A percentile compares a stretch with the other conserved stretches of the same genome.
These are phyloP conservation scores for Linum trigynum DNA, from an alignment of 345 rosid species.

Conservation along the genomic window DNA sequence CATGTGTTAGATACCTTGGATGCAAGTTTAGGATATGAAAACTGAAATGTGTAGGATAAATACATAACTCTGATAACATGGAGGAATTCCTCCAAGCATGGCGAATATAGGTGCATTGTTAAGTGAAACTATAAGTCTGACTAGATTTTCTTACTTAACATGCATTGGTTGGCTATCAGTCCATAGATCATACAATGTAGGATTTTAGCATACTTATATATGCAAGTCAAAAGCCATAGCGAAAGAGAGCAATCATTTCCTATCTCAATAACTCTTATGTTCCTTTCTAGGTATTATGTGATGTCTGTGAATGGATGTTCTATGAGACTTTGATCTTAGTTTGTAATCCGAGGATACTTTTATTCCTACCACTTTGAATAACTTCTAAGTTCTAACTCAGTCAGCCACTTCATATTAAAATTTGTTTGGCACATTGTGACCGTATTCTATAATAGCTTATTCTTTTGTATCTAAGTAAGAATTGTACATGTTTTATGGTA, in stretches of 20 bases:
- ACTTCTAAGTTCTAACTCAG: background rate
- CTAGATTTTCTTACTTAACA: background rate
- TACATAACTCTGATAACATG: background rate
- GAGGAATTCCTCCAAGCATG: background rate
- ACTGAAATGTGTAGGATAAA: background rate
- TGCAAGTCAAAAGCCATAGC: background rate
- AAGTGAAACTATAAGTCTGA: background rate
- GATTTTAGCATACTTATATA: too few relatives aligned
- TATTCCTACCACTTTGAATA: background rate
- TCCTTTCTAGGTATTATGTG: too few relatives aligned
- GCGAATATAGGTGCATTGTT: background rate
- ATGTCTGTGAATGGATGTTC: too few relatives aligned
- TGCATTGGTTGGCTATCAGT: background rate
- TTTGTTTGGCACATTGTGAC: background rate
- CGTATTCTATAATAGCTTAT: background rate
- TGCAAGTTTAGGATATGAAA: background rate
- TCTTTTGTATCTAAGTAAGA: background rate
- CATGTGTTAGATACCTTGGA: background rate
- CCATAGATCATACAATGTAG: too few relatives aligned
- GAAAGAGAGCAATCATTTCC: background rate
- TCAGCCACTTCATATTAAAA: background rate
- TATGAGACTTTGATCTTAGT: too few relatives aligned
- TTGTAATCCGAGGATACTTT: background rate
- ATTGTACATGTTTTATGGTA: conserved; percentile 15
- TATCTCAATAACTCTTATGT: background rate